These are phyloP conservation scores for Torulaspora indica DNA, from an alignment of 805 yeast genomes.

Conservation along the genomic window DNA sequence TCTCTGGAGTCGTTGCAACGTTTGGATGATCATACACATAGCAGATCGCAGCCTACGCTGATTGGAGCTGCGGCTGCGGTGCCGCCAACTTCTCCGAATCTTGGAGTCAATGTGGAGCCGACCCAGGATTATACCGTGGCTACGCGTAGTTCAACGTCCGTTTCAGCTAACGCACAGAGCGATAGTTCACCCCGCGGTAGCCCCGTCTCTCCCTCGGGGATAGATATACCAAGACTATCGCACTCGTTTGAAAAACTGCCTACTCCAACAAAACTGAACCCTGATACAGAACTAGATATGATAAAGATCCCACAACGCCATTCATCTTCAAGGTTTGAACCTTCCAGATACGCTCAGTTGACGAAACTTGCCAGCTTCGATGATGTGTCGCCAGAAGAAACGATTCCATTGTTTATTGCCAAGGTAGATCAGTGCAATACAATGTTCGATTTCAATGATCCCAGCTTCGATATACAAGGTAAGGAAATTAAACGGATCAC, in stretches of 20 bases:
- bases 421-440: slow-evolving; percentile 93
- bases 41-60: slow-evolving; percentile 25
- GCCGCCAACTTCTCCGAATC: slow-evolving; percentile 19
- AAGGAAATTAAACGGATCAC: slow-evolving; percentile 88
- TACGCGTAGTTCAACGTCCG: slow-evolving; percentile 9
- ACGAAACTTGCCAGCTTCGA: slow-evolving; percentile 79
- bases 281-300: slow-evolving; percentile 67
- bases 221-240: slow-evolving; percentile 39
- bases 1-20: not conserved
- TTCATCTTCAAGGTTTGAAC: slow-evolving; percentile 86
- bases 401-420: slow-evolving; percentile 65
- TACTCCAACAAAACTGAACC: slow-evolving; percentile 54
- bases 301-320: slow-evolving; percentile 86
- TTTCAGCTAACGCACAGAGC: slow-evolving; percentile 14
- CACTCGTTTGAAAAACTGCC: slow-evolving; percentile 55
- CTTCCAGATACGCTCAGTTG: slow-evolving; percentile 59
- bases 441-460: slow-evolving; percentile 90
- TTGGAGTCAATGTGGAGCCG: slow-evolving; percentile 7
- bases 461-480: slow-evolving; percentile 85
- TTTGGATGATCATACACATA: slow-evolving; percentile 1
- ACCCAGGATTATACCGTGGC: slow-evolving; percentile 9
- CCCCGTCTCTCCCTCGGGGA: slow-evolving; percentile 26
- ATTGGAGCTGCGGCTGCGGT: slow-evolving; percentile 29
- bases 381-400: slow-evolving; percentile 80
- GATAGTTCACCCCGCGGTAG: slow-evolving; percentile 16